phyloP scores from a whole-genome alignment of 306 rosid genomes.

The Lathyrus sativus region DNA sequence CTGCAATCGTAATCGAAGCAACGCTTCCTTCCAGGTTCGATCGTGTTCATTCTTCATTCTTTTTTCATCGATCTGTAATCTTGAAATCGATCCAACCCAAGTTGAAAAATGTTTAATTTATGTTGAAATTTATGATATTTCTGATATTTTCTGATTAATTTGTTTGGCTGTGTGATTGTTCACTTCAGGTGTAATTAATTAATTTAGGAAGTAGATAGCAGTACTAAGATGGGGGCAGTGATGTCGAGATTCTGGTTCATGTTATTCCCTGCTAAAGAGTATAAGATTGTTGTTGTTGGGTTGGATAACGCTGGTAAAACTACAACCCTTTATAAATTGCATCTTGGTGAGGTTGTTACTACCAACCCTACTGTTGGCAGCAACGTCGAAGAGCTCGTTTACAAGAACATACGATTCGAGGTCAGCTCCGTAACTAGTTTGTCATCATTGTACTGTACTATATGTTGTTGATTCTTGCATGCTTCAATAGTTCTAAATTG shows the following conservation, averaged over 20 bases:
- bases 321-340: conserved; percentile 92
- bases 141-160: conserved; percentile 20
- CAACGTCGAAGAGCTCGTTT: conserved; percentile 95
- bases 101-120: background rate
- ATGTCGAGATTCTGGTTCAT: conserved; percentile 86
- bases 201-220: background rate
- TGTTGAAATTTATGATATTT: conserved; percentile 18
- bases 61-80: conserved; percentile 37
- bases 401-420: conserved; percentile 96
- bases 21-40: conserved; percentile 42
- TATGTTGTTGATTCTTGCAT: conserved; percentile 22
- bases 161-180: background rate
- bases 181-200: conserved; percentile 35
- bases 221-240: conserved; percentile 71
- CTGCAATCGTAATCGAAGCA: conserved; percentile 7
- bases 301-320: conserved; percentile 97
- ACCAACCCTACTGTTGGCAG: conserved; percentile 98
- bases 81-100: conserved; percentile 32
- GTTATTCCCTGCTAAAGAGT: conserved; percentile 91
- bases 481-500: conserved; percentile 6
- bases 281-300: conserved; percentile 93
- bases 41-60: conserved; percentile 16
- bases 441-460: background rate
- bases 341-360: conserved; percentile 96
- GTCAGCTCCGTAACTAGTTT: conserved; percentile 33